A percentile compares a stretch with the other conserved stretches of the same genome.
Conservation (phyloP, 2,329 filamentous ascomycete species). For the Byssochlamys sp. region DNA sequence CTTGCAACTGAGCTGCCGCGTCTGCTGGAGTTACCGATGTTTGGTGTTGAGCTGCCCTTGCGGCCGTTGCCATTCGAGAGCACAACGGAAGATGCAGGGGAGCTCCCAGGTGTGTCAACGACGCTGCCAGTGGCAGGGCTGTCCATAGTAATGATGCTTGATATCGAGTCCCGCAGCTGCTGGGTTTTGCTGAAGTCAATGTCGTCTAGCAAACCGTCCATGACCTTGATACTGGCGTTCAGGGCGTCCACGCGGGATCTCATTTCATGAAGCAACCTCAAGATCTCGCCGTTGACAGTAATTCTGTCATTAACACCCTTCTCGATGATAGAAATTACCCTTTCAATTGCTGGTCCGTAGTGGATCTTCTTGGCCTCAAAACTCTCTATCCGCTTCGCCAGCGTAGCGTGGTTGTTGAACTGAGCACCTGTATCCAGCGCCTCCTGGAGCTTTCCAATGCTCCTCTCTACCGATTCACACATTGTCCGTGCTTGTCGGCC, state of each 20-base stretch:
- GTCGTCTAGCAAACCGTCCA: constrained; percentile 67
- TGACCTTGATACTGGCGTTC: constrained; percentile 65
- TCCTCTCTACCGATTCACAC: constrained; percentile 88
- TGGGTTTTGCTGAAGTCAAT: constrained; percentile 53
- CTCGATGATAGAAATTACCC: constrained; percentile 84
- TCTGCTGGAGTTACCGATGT: constrained; percentile 34
- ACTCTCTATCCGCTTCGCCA: constrained; percentile 77
- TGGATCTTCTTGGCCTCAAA: constrained; percentile 93
- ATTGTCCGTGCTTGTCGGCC: constrained; percentile 89
- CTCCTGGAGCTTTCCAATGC: constrained; percentile 70
- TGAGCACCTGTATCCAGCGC: constrained; percentile 66
- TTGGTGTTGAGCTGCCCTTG: constrained; percentile 39
- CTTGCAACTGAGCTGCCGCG: constrained; percentile 38
- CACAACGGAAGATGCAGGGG: constrained; percentile 58
- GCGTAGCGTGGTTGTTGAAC: constrained; percentile 57
- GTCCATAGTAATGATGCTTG: constrained; percentile 79
- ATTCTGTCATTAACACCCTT: constrained; percentile 91
- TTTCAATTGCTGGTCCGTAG: constrained; percentile 85
- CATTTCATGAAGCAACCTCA: constrained; percentile 77
- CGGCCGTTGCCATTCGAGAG: constrained; percentile 42
- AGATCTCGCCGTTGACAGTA: constrained; percentile 90
- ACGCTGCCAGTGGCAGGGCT: constrained; percentile 60
- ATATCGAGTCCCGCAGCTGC: constrained; percentile 82
- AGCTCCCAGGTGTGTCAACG: constrained; percentile 62
- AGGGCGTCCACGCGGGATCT: constrained; percentile 70